Percentiles rank a stretch among this genome's conserved stretches.
phyloP scores from a whole-genome alignment of 495 filamentous ascomycete genomes.

The Darksidea phi region DNA sequence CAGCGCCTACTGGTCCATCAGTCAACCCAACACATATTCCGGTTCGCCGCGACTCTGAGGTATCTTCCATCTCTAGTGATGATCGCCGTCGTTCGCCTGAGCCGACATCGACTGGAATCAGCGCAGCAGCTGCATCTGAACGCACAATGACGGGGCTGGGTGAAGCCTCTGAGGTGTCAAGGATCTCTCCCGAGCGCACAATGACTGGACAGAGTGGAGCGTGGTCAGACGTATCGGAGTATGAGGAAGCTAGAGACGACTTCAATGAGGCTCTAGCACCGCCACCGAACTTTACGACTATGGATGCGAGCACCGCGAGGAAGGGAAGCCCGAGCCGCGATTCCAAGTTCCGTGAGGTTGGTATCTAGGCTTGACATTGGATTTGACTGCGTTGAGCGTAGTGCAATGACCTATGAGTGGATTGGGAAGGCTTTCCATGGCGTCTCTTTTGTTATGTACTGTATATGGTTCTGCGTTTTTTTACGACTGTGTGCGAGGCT shows the following conservation, averaged over 20 bases:
- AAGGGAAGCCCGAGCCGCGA: conserved; percentile 32
- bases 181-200: too few species aligned
- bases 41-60: conserved; percentile 12
- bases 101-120: conserved; percentile 1
- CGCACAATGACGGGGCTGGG: conserved; percentile 4
- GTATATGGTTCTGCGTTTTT: too few species aligned
- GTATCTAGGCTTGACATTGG: conserved; percentile 11
- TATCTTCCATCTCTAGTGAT: conserved; percentile 21
- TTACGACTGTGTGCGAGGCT: too few species aligned
- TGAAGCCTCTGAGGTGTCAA: background rate
- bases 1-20: conserved; percentile 8
- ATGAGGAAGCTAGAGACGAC: conserved; percentile 29
- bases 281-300: conserved; percentile 19
- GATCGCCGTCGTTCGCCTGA: conserved; percentile 3
- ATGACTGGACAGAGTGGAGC: conserved; percentile 3
- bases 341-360: conserved; percentile 28
- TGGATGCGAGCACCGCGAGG: conserved; percentile 2
- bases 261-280: conserved; percentile 31
- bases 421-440: too few species aligned
- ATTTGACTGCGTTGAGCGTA: background rate
- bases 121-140: background rate
- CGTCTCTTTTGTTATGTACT: too few species aligned
- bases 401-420: background rate
- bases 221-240: conserved; percentile 2
- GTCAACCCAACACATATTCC: background rate